These are phyloP conservation scores for Corchorus olitorius DNA, from an alignment of 345 rosid genomes.

Conservation along the genomic window DNA sequence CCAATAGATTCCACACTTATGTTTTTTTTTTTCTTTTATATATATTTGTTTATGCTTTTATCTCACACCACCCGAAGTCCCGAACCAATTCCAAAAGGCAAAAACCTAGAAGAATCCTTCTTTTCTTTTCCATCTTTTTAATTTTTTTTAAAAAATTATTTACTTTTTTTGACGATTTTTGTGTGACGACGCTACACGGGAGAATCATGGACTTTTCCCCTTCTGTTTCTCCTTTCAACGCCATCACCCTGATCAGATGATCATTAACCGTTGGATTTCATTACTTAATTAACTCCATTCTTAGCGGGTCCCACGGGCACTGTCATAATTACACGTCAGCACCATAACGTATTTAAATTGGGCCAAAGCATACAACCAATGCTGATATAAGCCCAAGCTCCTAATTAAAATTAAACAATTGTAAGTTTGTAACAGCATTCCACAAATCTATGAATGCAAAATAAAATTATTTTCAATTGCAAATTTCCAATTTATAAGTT, in stretches of 20 bases:
- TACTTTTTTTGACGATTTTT: not conserved
- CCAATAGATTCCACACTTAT: not conserved
- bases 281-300: not conserved
- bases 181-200: not conserved
- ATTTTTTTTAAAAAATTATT: not conserved
- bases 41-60: not conserved
- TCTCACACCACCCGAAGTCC: constrained; percentile 2
- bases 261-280: not conserved
- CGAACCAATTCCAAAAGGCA: too few species aligned
- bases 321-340: not conserved
- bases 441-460: too few species aligned
- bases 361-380: not conserved
- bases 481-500: not conserved
- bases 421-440: not conserved
- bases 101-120: not conserved
- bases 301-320: not conserved
- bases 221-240: not conserved
- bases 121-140: too few species aligned
- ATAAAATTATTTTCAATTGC: not conserved
- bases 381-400: not conserved
- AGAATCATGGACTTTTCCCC: not conserved
- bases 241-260: not conserved
- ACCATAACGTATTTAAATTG: not conserved
- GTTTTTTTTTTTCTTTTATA: not conserved
- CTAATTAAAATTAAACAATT: not conserved